phyloP scores from a whole-genome alignment of 1,139 yeast genomes.

The Geotrichum cucujoidarum region DNA sequence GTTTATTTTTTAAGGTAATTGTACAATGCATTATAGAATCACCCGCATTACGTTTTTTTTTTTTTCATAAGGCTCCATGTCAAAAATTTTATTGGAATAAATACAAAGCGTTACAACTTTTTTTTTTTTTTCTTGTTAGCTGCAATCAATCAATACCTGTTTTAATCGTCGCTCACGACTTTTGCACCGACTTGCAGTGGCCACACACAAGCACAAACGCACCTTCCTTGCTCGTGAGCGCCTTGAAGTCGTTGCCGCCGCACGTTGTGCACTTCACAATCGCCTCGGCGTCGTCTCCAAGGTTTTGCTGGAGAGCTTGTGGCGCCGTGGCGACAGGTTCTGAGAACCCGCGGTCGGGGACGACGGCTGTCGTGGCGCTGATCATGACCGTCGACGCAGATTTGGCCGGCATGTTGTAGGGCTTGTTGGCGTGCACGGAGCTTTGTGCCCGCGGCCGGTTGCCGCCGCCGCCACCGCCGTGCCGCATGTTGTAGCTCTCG shows the following conservation, averaged over 20 bases:
- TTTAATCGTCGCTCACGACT: not conserved
- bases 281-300: not conserved
- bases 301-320: too few species aligned
- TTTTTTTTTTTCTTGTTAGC: not conserved
- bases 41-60: not conserved
- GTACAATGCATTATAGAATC: too few species aligned
- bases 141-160: not conserved
- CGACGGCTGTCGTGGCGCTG: not conserved
- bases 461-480: too few species aligned
- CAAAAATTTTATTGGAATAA: too few species aligned
- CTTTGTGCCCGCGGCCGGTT: not conserved
- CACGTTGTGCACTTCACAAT: conserved; percentile 11
- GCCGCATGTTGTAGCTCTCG: not conserved
- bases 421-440: not conserved
- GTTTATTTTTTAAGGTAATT: conserved; percentile 47
- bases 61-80: too few species aligned
- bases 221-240: conserved; percentile 8
- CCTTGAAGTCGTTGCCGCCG: conserved; percentile 14
- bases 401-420: not conserved
- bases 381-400: not conserved
- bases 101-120: too few species aligned
- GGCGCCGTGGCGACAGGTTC: not conserved
- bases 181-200: conserved; percentile 1
- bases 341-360: not conserved
- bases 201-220: conserved; percentile 9